Conservation (phyloP, 345 rosid species). For the Raphanus raphanistrum region DNA sequence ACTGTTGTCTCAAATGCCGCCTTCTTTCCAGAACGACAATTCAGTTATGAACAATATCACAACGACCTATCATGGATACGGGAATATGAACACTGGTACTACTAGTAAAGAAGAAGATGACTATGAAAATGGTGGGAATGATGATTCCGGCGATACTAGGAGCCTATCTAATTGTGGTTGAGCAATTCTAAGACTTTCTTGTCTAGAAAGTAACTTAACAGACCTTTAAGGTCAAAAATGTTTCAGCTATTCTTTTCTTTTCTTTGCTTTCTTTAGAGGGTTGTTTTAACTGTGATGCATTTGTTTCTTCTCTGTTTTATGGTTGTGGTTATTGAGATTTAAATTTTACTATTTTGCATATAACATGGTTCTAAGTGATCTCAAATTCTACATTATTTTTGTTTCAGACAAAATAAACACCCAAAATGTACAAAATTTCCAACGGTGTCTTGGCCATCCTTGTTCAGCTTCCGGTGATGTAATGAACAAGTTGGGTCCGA, state of each 20-base stretch:
- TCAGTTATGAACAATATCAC: slow-evolving; percentile 39
- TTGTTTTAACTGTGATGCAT: slow-evolving; percentile 5
- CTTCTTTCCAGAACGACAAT: slow-evolving; percentile 43
- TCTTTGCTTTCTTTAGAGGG: slow-evolving; percentile 7
- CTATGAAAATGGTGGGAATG: slow-evolving; percentile 42
- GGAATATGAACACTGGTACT: slow-evolving; percentile 35
- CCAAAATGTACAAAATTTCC: neutral
- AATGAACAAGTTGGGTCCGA: neutral
- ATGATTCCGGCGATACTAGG: slow-evolving; percentile 53
- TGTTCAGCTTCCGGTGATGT: neutral
- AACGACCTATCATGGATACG: slow-evolving; percentile 38
- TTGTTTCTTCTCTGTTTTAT: neutral
- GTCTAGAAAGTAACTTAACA: slow-evolving; percentile 21
- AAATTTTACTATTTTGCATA: neutral
- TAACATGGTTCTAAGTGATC: neutral
- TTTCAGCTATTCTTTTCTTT: slow-evolving; percentile 13
- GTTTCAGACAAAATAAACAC: neutral
- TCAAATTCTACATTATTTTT: neutral
- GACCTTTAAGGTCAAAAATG: slow-evolving; percentile 1
- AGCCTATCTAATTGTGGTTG: slow-evolving; percentile 49
- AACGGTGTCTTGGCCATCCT: neutral
- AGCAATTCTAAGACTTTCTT: slow-evolving; percentile 20
- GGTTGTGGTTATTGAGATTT: slow-evolving; percentile 7
- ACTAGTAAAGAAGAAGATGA: slow-evolving; percentile 27
- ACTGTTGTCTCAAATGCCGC: slow-evolving; percentile 45